These are phyloP conservation scores for Thermoascus crustaceus DNA, from an alignment of 2,329 filamentous ascomycete species.

Conservation along the genomic window DNA sequence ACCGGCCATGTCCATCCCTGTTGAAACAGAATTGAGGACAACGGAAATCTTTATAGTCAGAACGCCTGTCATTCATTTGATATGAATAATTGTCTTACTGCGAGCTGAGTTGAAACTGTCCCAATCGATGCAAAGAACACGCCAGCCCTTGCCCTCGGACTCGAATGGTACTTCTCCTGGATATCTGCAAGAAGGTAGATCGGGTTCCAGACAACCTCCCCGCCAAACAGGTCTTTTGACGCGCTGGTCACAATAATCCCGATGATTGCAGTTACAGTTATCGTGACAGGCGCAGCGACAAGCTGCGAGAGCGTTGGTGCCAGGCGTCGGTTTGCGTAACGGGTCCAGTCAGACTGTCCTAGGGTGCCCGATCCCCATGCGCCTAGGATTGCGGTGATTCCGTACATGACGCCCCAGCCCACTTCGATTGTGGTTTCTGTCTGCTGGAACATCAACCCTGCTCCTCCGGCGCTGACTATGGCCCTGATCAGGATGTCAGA, in stretches of 20 bases:
- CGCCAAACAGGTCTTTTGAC: constrained; percentile 16
- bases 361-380: constrained; percentile 18
- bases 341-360: constrained; percentile 19
- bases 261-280: constrained; percentile 28
- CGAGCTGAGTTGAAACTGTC: constrained; percentile 27
- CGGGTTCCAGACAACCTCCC: constrained; percentile 33
- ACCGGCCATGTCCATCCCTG: constrained; percentile 48
- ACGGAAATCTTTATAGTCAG: constrained; percentile 18
- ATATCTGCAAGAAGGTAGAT: constrained; percentile 29
- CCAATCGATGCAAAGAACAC: constrained; percentile 32
- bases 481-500: constrained; percentile 5
- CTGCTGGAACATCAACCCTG: constrained; percentile 13
- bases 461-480: constrained; percentile 12
- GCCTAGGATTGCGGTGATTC: constrained; percentile 18
- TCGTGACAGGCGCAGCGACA: constrained; percentile 18
- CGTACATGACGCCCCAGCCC: constrained; percentile 18
- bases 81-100: constrained; percentile 13
- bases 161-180: constrained; percentile 22
- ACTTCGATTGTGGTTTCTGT: constrained; percentile 9
- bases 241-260: constrained; percentile 33
- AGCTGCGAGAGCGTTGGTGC: constrained; percentile 18
- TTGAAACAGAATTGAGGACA: constrained; percentile 42
- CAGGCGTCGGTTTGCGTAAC: constrained; percentile 17
- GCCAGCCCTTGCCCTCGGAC: constrained; percentile 23
- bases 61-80: constrained; percentile 11